phyloP scores from a whole-genome alignment of 306 rosid genomes.

The Mucuna pruriens region DNA sequence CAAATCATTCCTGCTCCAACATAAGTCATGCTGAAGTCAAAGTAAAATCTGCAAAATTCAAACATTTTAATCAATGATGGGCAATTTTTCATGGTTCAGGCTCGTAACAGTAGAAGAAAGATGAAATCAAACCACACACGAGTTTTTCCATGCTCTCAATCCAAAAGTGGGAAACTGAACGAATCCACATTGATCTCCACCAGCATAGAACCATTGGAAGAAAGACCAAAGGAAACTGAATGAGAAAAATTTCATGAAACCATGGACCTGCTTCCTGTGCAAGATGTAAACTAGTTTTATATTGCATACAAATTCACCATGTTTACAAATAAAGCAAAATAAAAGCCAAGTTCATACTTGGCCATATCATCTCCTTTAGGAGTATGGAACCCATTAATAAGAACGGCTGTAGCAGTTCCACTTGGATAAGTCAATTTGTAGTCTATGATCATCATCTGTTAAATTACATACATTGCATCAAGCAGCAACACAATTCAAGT shows the following conservation, averaged over 20 bases:
- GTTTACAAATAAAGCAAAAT: background rate
- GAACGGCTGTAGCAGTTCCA: conserved; percentile 95
- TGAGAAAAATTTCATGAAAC: conserved; percentile 71
- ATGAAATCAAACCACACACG: conserved; percentile 58
- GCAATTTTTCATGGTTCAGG: conserved; percentile 19
- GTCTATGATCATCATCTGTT: conserved; percentile 86
- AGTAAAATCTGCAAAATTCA: conserved; percentile 76
- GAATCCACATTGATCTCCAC: conserved; percentile 80
- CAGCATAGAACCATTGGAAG: conserved; percentile 93
- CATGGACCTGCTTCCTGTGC: conserved; percentile 82
- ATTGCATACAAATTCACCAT: conserved; percentile 1
- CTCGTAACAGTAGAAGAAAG: background rate
- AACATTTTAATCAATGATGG: conserved; percentile 8
- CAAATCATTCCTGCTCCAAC: conserved; percentile 99
- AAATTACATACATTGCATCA: conserved; percentile 32
- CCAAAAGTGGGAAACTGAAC: conserved; percentile 89
- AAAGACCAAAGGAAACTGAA: conserved; percentile 79
- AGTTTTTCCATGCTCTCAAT: conserved; percentile 70
- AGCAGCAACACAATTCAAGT: conserved; percentile 14
- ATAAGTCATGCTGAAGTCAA: conserved; percentile 82
- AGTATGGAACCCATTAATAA: conserved; percentile 86
- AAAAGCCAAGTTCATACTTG: conserved; percentile 57
- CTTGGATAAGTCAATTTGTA: conserved; percentile 78
- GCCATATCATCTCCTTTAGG: conserved; percentile 79
- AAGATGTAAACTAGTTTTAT: conserved; percentile 32